Percentiles rank a stretch among this genome's conserved stretches.
Conservation (phyloP, 2,329 filamentous ascomycete genomes). For the Penicillium sp. region DNA sequence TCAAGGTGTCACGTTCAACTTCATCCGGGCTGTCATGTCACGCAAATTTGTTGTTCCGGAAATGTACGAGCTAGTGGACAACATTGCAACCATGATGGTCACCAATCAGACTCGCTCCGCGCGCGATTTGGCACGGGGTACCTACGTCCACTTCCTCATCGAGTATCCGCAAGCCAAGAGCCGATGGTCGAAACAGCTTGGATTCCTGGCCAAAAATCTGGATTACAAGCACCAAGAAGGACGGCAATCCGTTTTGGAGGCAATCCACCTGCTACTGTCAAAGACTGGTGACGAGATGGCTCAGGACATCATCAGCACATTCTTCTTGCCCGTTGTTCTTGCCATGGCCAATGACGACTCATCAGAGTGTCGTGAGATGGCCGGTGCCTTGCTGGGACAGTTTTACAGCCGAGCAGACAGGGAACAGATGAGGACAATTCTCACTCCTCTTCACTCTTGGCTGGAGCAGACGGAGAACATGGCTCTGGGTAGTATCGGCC, state of each 20-base stretch:
- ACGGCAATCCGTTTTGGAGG: constrained; percentile 88
- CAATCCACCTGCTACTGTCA: constrained; percentile 79
- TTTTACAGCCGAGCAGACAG: constrained; percentile 77
- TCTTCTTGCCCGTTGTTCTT: constrained; percentile 84
- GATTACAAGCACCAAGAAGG: constrained; percentile 88
- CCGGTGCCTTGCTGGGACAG: constrained; percentile 75
- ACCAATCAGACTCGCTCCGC: constrained; percentile 90
- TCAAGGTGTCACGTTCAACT: constrained; percentile 92
- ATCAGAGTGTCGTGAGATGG: constrained; percentile 79
- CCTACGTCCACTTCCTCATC: constrained; percentile 90
- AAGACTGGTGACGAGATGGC: constrained; percentile 82
- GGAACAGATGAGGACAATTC: constrained; percentile 70
- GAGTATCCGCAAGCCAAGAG: constrained; percentile 93
- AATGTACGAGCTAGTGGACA: constrained; percentile 89
- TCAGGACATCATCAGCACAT: constrained; percentile 76
- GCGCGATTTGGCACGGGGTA: constrained; percentile 81
- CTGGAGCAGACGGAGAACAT: constrained; percentile 72
- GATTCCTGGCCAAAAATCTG: constrained; percentile 86
- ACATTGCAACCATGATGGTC: constrained; percentile 89
- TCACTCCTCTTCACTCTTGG: constrained; percentile 73
- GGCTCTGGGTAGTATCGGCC: constrained; percentile 69
- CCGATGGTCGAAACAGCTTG: constrained; percentile 84
- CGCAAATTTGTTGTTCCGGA: constrained; percentile 81
- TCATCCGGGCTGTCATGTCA: constrained; percentile 82
- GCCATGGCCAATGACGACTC: constrained; percentile 87